phyloP scores from a whole-genome alignment of 208 protist species.

The Crithidia thermophila region DNA sequence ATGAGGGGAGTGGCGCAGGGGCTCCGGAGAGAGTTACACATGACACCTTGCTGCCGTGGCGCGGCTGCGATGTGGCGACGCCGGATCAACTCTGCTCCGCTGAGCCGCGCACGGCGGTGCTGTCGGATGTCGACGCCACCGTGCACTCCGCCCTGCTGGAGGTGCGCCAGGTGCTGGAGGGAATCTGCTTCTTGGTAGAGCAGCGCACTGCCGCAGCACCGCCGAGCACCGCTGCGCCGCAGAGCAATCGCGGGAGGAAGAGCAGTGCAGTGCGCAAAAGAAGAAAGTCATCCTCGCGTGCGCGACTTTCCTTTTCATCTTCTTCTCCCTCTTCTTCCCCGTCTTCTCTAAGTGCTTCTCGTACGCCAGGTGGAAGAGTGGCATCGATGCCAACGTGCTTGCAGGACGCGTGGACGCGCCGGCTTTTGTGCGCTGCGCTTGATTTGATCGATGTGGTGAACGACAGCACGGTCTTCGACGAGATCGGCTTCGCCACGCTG shows the following conservation, averaged over 20 bases:
- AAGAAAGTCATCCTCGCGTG: too few species aligned
- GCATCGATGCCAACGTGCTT: conserved; percentile 4
- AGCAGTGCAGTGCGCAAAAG: background rate
- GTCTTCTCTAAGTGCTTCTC: background rate
- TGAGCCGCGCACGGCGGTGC: conserved; percentile 35
- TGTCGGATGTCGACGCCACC: conserved; percentile 32
- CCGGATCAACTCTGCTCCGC: conserved; percentile 41
- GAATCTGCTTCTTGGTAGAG: conserved; percentile 26
- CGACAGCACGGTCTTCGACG: conserved; percentile 68
- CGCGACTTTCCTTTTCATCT: too few species aligned
- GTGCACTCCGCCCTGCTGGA: conserved; percentile 45
- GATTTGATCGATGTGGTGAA: conserved; percentile 74
- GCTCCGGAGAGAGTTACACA: too few species aligned
- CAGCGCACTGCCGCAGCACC: conserved; percentile 10
- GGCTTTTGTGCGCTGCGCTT: conserved; percentile 48
- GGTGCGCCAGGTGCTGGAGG: conserved; percentile 29
- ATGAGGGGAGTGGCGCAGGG: too few species aligned
- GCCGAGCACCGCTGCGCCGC: background rate
- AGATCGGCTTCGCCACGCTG: conserved; percentile 68
- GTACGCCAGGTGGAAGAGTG: background rate
- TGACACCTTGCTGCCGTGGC: conserved; percentile 60
- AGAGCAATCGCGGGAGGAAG: background rate
- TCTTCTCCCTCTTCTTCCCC: background rate
- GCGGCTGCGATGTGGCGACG: conserved; percentile 51
- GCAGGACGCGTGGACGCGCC: conserved; percentile 38